Conservation (phyloP, 176 grass and related monocot species). For the Rhynchospora breviuscula region DNA sequence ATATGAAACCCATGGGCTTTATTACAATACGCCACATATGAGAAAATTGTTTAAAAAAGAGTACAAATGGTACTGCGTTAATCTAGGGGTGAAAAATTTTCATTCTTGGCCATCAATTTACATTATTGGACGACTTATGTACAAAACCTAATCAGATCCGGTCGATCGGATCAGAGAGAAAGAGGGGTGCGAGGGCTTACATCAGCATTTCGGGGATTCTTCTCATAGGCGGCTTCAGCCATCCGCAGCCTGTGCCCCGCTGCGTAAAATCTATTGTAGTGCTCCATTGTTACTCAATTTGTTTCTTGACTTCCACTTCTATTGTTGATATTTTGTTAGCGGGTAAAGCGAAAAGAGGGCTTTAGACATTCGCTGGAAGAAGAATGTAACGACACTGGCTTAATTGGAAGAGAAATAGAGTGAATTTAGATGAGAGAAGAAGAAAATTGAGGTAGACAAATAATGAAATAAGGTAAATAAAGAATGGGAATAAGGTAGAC, state of each 20-base stretch:
- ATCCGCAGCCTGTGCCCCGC: slow-evolving; percentile 23
- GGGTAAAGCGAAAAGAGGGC: no score
- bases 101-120: not conserved
- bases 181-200: not conserved
- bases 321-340: no score
- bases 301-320: no score
- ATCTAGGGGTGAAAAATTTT: not conserved
- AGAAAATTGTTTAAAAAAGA: not conserved
- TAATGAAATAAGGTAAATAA: no score
- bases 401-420: no score
- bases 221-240: slow-evolving; percentile 16
- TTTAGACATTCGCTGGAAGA: no score
- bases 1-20: not conserved
- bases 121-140: not conserved
- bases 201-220: slow-evolving; percentile 30
- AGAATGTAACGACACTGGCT: no score
- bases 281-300: not conserved
- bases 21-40: not conserved
- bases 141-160: not conserved
- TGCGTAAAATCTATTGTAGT: slow-evolving; percentile 18
- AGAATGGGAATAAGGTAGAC: no score
- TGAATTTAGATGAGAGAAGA: no score
- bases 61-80: not conserved
- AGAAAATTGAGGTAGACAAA: no score
- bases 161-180: not conserved